Base-by-base conservation (phyloP, 208 protist species). In the Leishmania gerbilli region DNA sequence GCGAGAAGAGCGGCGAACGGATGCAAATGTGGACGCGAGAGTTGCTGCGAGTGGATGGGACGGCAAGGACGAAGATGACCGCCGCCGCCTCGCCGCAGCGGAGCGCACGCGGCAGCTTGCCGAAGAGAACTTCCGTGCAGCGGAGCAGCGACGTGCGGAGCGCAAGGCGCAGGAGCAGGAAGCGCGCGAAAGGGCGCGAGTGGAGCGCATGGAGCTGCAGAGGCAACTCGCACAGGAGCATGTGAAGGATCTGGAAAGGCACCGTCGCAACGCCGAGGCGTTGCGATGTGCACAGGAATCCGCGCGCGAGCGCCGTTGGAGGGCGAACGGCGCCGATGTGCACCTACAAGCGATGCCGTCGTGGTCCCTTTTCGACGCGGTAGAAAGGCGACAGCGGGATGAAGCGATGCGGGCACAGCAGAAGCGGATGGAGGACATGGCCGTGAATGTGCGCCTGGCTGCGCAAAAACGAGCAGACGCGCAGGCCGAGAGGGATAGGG, bases 351-450 rank as follows among this genome's bases (percentile, higher is more conserved):
- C 55, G 8, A n/a, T 24, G 27, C 77, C 77, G 21, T 27, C 60
- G 0, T 62, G 47, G 34, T 85, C 82, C 7, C 78, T 85, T 27
- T 85, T 85, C 47, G 77, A 79, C 78, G 71, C 68, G 17, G 64
- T 79, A 27, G 82, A 85, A 68, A 64, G 68, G 74, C 82, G 82
- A n/a, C 77, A 85, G 72, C 64, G 71, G 9, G 77, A 74, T 7
- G 78, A 45, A 60, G 72, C 67, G 42, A 53, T 51, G 68, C 79
- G 60, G 17, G 68, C 79, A 34, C 84, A 78, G 60, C 79, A 81
- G 72, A 79, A 74, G 64, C 15, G 56, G 68, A 83, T 84, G 37
- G 85, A 86, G 47, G 79, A 92, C 53, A 74, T 79, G 77, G 56
- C 65, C 5, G 72, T 74, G 24, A 86, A 86, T 64, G 74, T 62